These are phyloP conservation scores for Hamigera avellanea DNA, from an alignment of 495 filamentous ascomycete genomes.

Conservation along the genomic window DNA sequence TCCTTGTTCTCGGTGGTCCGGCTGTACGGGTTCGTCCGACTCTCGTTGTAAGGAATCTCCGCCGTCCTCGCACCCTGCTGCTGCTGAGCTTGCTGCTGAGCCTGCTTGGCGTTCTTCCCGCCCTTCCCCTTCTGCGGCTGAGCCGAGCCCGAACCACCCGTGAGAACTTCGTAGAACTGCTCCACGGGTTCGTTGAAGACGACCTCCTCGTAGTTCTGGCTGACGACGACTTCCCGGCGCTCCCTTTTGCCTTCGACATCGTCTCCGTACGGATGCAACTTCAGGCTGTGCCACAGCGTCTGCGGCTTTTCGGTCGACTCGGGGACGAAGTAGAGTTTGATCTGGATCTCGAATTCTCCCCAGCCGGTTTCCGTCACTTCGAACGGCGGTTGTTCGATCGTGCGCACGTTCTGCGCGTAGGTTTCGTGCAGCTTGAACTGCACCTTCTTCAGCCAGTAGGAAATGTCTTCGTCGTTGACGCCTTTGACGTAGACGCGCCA, in stretches of 20 bases:
- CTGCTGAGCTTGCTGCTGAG: conserved; percentile 27
- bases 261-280: conserved; percentile 80
- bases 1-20: conserved; percentile 62
- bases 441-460: conserved; percentile 92
- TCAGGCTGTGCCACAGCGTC: conserved; percentile 79
- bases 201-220: conserved; percentile 79
- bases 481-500: conserved; percentile 91
- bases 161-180: conserved; percentile 73
- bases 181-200: conserved; percentile 95
- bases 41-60: conserved; percentile 54
- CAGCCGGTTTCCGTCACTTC: conserved; percentile 86
- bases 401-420: conserved; percentile 77
- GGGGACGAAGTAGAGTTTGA: conserved; percentile 81
- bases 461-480: conserved; percentile 74
- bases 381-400: conserved; percentile 67
- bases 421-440: conserved; percentile 97
- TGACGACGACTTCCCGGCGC: conserved; percentile 51
- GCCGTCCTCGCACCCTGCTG: conserved; percentile 48
- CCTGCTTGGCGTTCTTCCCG: conserved; percentile 35
- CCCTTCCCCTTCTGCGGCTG: conserved; percentile 28
- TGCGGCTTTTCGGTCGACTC: conserved; percentile 83
- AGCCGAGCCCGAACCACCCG: conserved; percentile 38
- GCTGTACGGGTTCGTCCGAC: conserved; percentile 60
- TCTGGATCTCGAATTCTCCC: conserved; percentile 94
- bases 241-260: conserved; percentile 64